phyloP scores from a whole-genome alignment of 768 basidiomycete genomes.

The Hygrophoropsis aurantiaca region DNA sequence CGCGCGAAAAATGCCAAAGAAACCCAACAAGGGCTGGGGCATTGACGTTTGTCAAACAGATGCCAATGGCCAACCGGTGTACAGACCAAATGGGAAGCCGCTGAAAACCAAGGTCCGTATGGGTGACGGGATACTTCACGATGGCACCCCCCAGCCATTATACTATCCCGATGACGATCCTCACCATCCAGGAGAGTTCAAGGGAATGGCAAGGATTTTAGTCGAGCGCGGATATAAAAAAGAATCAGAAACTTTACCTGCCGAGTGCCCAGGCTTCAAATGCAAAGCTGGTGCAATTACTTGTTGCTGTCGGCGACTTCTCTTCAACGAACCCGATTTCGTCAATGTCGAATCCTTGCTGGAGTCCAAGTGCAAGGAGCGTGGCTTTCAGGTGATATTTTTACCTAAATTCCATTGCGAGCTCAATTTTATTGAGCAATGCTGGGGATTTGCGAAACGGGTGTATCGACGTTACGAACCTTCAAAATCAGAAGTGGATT shows the following conservation, averaged over 20 bases:
- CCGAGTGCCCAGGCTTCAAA: slow-evolving; percentile 15
- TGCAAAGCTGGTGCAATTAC: background rate
- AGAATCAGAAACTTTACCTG: background rate
- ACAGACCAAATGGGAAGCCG: slow-evolving; percentile 2
- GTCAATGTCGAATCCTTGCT: slow-evolving; percentile 30
- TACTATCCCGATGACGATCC: slow-evolving; percentile 12
- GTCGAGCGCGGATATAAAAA: slow-evolving; percentile 17
- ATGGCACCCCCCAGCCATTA: slow-evolving; percentile 16
- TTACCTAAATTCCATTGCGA: slow-evolving; percentile 18
- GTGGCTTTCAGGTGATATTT: slow-evolving; percentile 17
- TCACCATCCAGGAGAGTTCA: slow-evolving; percentile 30
- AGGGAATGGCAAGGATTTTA: slow-evolving; percentile 40
- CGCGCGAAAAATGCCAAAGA: slow-evolving; percentile 30
- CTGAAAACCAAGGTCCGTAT: slow-evolving; percentile 12
- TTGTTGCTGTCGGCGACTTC: slow-evolving; percentile 36
- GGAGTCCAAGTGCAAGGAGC: slow-evolving; percentile 18
- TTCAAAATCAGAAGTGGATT: background rate
- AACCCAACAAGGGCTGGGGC: slow-evolving; percentile 6
- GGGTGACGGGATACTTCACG: slow-evolving; percentile 8
- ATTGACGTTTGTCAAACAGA: slow-evolving; percentile 1
- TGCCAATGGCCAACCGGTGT: slow-evolving; percentile 3
- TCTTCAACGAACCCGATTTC: slow-evolving; percentile 45
- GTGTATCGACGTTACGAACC: slow-evolving; percentile 13
- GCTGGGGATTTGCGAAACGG: slow-evolving; percentile 8
- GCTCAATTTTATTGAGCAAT: slow-evolving; percentile 23